Conservation (phyloP, 495 filamentous ascomycete genomes). For the Chaetomium cochliodes region DNA sequence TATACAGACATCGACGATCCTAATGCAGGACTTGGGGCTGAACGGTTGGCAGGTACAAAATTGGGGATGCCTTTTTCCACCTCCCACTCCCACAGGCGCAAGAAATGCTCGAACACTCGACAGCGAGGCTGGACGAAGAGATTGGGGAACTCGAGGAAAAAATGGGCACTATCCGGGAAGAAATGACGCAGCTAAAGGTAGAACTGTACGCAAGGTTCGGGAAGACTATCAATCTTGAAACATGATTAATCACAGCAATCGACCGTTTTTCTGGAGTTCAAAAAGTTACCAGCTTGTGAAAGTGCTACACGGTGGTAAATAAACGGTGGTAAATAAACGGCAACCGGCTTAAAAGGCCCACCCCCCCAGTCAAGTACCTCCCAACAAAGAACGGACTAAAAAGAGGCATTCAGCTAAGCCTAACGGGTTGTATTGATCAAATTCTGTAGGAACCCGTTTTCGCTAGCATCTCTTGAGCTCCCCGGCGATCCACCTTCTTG, state of each 20-base stretch:
- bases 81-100: slow-evolving; percentile 81
- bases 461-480: too few relatives aligned
- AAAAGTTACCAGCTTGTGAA: neutral
- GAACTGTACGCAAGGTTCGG: slow-evolving; percentile 92
- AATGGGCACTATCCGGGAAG: slow-evolving; percentile 69
- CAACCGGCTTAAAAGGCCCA: neutral
- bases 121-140: slow-evolving; percentile 69
- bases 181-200: slow-evolving; percentile 85
- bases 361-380: too few relatives aligned
- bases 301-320: too few relatives aligned
- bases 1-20: neutral
- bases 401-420: too few relatives aligned
- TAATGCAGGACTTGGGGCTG: slow-evolving; percentile 12
- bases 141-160: slow-evolving; percentile 74
- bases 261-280: neutral
- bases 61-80: slow-evolving; percentile 92
- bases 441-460: too few relatives aligned
- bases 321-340: neutral
- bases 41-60: slow-evolving; percentile 71
- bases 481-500: too few relatives aligned
- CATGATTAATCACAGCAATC: slow-evolving; percentile 47
- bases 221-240: slow-evolving; percentile 91
- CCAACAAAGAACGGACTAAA: too few relatives aligned
- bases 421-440: too few relatives aligned
- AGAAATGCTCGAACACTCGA: slow-evolving; percentile 70